These are phyloP conservation scores for Hanseniaspora occidentalis DNA, from an alignment of 805 yeast species.

Conservation along the genomic window DNA sequence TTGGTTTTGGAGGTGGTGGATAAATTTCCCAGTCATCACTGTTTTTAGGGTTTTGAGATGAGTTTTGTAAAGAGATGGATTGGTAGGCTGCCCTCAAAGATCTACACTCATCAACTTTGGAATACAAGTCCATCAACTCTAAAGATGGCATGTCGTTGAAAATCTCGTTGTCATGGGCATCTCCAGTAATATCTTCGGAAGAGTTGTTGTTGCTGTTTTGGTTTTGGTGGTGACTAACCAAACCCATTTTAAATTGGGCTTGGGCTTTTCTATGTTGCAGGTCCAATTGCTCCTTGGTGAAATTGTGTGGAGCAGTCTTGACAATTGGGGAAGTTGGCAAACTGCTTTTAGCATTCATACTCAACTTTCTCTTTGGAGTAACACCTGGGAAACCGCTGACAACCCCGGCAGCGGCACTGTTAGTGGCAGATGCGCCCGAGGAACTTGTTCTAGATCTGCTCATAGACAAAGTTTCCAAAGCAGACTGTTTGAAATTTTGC, in stretches of 20 bases:
- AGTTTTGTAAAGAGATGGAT: conserved; percentile 55
- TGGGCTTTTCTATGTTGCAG: conserved; percentile 4
- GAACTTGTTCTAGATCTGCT: not conserved
- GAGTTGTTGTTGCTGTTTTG: not conserved
- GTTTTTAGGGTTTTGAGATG: conserved; percentile 78
- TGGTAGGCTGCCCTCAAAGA: conserved; percentile 69
- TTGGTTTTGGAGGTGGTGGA: conserved; percentile 90
- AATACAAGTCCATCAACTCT: conserved; percentile 52
- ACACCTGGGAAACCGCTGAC: conserved; percentile 1
- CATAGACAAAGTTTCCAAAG: conserved; percentile 14
- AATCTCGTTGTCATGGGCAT: conserved; percentile 1
- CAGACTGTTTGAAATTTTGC: conserved; percentile 18
- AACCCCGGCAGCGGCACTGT: not conserved
- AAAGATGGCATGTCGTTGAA: conserved; percentile 44
- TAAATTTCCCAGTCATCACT: conserved; percentile 60
- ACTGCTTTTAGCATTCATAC: conserved; percentile 5
- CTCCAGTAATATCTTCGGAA: conserved; percentile 3
- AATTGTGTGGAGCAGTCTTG: conserved; percentile 1
- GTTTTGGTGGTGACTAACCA: conserved; percentile 26
- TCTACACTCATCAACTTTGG: conserved; percentile 53
- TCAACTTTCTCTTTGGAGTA: conserved; percentile 3
- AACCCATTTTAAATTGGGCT: conserved; percentile 31
- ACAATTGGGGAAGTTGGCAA: conserved; percentile 4
- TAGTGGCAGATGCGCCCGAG: not conserved
- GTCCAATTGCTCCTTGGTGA: conserved; percentile 4